These are phyloP conservation scores for Straminergon stramineum DNA, from an alignment of 225 moss, liverwort and hornwort species.

Conservation along the genomic window DNA sequence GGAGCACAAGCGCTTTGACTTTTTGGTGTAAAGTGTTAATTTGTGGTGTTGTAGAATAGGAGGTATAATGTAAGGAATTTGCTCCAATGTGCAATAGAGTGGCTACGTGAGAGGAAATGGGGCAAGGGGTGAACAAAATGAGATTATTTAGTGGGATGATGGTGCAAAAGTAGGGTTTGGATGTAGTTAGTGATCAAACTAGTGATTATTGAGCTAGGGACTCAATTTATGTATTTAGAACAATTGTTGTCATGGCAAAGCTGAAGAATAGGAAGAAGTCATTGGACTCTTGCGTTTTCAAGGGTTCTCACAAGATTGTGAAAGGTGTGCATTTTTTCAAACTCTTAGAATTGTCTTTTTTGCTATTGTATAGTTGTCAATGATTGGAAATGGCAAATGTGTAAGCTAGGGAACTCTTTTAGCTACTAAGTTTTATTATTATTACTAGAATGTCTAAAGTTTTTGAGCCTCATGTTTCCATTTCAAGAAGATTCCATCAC, in stretches of 20 bases:
- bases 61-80: not conserved
- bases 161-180: not conserved
- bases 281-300: conserved; percentile 39
- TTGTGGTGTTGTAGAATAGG: not conserved
- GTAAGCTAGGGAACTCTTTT: too few relatives aligned
- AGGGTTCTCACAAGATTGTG: too few relatives aligned
- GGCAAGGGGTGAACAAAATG: not conserved
- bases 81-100: not conserved
- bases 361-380: not conserved
- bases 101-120: not conserved
- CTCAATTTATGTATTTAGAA: not conserved
- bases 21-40: not conserved
- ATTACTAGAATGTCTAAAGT: too few relatives aligned
- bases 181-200: not conserved
- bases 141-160: not conserved
- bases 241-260: conserved; percentile 48
- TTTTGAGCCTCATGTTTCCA: too few relatives aligned
- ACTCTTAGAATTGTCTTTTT: not conserved
- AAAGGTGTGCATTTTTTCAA: too few relatives aligned
- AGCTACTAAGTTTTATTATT: too few relatives aligned
- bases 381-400: not conserved
- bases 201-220: not conserved
- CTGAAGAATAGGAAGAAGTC: conserved; percentile 70
- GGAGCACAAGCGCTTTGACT: too few relatives aligned
- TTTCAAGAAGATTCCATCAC: too few relatives aligned